Percentiles rank a stretch among this genome's conserved stretches.
These are phyloP conservation scores for Wallacemonas sp. DNA, from an alignment of 208 protist species.

Conservation along the genomic window DNA sequence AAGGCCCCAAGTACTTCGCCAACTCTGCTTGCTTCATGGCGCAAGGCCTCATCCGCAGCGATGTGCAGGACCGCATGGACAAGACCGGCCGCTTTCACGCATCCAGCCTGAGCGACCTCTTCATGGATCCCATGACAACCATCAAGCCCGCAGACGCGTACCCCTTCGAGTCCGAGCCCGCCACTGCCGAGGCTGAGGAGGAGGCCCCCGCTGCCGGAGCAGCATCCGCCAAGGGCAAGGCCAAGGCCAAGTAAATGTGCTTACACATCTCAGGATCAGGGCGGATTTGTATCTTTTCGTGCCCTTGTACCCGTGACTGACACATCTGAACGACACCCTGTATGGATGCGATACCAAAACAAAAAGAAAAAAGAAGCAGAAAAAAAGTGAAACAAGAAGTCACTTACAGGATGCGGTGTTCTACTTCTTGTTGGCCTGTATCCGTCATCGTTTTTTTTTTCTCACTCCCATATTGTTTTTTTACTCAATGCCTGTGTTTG, in stretches of 20 bases:
- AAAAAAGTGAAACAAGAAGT: no score
- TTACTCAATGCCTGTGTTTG: not conserved
- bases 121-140: constrained; percentile 30
- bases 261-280: no score
- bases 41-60: constrained; percentile 25
- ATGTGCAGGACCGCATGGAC: constrained; percentile 23
- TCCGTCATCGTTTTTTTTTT: constrained; percentile 20
- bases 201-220: no score
- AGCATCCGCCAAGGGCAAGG: constrained; percentile 1
- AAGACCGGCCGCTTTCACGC: constrained; percentile 44
- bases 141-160: constrained; percentile 16
- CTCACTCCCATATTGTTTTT: constrained; percentile 16
- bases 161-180: constrained; percentile 13
- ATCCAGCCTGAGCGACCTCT: constrained; percentile 43
- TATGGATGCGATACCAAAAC: not conserved
- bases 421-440: constrained; percentile 6
- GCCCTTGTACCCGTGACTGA: not conserved
- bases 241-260: no score
- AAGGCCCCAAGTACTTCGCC: constrained; percentile 25
- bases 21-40: constrained; percentile 31
- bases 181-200: constrained; percentile 11
- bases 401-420: no score
- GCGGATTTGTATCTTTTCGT: no score
- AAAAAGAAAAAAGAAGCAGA: constrained; percentile 14
- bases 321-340: not conserved